Evolutionary conservation across 164 flowering plant genomes (phyloP), one percentile per base, ranked within the genome.

Genomic region (Houttuynia cordata): DNA sequence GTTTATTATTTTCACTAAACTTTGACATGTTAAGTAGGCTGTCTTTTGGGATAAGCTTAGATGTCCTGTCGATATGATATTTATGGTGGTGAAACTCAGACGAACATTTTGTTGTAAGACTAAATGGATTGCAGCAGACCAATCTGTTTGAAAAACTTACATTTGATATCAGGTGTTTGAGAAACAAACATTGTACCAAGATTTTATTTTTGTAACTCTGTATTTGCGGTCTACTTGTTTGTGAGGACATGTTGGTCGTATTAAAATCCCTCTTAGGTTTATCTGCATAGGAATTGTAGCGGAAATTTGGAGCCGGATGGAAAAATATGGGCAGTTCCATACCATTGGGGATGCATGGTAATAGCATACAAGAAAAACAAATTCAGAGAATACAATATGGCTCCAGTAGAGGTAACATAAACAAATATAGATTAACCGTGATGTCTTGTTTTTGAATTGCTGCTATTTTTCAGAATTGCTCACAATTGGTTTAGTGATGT

Each of bases 261-360:
- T 45, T 45, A 2, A 45, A 45, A 7, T 30, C 66, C 57, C 58
- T 75, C 62, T 79, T 91, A 92, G 98, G 73, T 76, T 59, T 83
- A 80, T 79, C 71, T 92, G 64, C 78, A 90, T 83, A 86, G 98
- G 86, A 89, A 86, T 62, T 30, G 24, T 62, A 68, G 72, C 15
- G 98, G 98, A 49, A 73, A 71, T 59, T 63, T 84, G 24, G 93
- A 89, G 76, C 66, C 81, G 62, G 67, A 70, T 58, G 98, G 98
- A 58, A 70, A 74, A 71, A 73, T 89, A 63, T 89, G 91, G 91
- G 96, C 86, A 22, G 94, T 80, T 60, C 98, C 98, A 55, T 91
- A 88, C 72, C 81, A 96, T 25, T 91, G 96, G 98, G 98, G 98
- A 71, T 76, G 81, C 80, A 83, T 91, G 79, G 98, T 91, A 50